A percentile compares a stretch with the other conserved stretches of the same genome.
These are phyloP conservation scores for Hortiboletus flavorubellus DNA, from an alignment of 768 basidiomycete genomes.

Conservation along the genomic window DNA sequence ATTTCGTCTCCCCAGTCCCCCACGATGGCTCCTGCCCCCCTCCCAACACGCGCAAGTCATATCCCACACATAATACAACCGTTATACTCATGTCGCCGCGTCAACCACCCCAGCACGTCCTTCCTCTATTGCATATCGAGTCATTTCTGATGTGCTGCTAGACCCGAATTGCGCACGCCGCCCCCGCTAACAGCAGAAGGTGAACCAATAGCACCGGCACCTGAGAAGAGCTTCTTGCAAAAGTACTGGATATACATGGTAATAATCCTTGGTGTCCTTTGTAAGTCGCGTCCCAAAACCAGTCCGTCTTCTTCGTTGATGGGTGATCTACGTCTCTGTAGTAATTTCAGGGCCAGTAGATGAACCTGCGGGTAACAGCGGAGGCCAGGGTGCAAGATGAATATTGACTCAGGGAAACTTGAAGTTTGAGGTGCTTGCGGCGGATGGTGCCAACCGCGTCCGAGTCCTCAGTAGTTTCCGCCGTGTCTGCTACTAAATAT, in stretches of 20 bases:
- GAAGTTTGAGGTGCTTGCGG: background rate
- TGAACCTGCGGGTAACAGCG: constrained; percentile 21
- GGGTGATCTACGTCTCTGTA: constrained; percentile 1
- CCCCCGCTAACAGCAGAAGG: constrained; percentile 67
- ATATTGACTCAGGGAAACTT: background rate
- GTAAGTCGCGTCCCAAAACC: constrained; percentile 39
- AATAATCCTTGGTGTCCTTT: constrained; percentile 51
- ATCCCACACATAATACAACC: constrained; percentile 45
- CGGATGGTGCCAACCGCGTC: background rate
- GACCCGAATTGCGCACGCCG: constrained; percentile 66
- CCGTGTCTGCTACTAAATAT: constrained; percentile 11
- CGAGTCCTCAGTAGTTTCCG: background rate
- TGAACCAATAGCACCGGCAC: constrained; percentile 52
- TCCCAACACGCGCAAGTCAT: constrained; percentile 18
- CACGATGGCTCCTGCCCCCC: constrained; percentile 62
- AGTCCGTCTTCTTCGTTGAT: background rate
- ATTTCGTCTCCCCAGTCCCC: constrained; percentile 67
- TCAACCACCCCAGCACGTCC: constrained; percentile 55
- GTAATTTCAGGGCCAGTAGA: constrained; percentile 31
- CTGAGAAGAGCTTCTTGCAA: constrained; percentile 78
- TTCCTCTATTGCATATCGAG: background rate
- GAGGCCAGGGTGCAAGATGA: constrained; percentile 27
- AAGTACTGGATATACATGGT: constrained; percentile 90
- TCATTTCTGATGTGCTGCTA: constrained; percentile 27
- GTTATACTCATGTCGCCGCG: constrained; percentile 48